These are phyloP conservation scores for Colletotrichum simmondsii DNA, from an alignment of 2,329 filamentous ascomycete species.

Conservation along the genomic window DNA sequence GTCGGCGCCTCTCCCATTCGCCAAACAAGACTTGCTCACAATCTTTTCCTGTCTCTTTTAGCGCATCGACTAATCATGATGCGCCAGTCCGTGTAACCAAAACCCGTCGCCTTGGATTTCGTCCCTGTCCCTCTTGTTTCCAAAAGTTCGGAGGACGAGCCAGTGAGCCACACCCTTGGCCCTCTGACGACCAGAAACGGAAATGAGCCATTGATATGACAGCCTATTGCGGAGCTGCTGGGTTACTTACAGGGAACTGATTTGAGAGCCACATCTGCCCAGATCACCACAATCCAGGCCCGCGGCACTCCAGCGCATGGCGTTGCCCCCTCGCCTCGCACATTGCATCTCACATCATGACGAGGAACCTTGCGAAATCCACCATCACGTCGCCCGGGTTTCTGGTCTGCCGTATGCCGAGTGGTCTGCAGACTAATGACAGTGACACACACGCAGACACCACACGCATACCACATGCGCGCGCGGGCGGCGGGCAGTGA, in stretches of 20 bases:
- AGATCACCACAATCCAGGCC: neutral
- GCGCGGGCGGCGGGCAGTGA: neutral
- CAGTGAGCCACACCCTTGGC: slow-evolving; percentile 26
- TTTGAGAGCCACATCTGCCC: neutral
- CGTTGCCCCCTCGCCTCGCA: neutral
- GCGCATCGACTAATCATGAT: slow-evolving; percentile 12
- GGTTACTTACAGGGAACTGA: neutral
- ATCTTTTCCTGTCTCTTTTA: slow-evolving; percentile 27
- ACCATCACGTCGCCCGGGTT: slow-evolving; percentile 15
- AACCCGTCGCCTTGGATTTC: slow-evolving; percentile 27
- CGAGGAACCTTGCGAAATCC: neutral
- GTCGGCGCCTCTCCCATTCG: slow-evolving; percentile 11
- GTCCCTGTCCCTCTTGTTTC: slow-evolving; percentile 5
- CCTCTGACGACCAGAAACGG: slow-evolving; percentile 16
- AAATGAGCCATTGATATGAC: slow-evolving; percentile 9
- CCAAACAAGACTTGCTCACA: neutral
- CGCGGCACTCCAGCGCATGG: slow-evolving; percentile 15
- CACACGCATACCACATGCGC: neutral
- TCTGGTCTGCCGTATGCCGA: slow-evolving; percentile 9
- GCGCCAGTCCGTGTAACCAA: slow-evolving; percentile 16
- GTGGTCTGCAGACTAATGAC: slow-evolving; percentile 9
- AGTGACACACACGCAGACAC: slow-evolving; percentile 17
- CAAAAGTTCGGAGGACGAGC: slow-evolving; percentile 26
- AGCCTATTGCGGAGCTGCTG: slow-evolving; percentile 11
- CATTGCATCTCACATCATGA: slow-evolving; percentile 12